These are phyloP conservation scores for Pseudogymnoascus sp. DNA, from an alignment of 2,329 filamentous ascomycete genomes.

Conservation along the genomic window DNA sequence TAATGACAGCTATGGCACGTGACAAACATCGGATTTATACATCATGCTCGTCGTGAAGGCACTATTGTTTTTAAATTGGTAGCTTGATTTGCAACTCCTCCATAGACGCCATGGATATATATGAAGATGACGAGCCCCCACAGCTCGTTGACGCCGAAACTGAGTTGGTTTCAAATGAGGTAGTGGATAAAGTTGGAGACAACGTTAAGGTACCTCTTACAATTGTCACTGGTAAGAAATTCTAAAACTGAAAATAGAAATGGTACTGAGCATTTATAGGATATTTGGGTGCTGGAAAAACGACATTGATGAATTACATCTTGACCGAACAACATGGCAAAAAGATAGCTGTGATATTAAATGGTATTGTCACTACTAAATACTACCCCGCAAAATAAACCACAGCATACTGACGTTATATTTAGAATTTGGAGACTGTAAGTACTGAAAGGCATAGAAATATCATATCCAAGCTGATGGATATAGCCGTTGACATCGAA, in stretches of 20 bases:
- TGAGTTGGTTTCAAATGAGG: constrained; percentile 26
- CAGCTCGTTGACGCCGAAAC: constrained; percentile 47
- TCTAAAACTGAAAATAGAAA: background rate
- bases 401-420: background rate
- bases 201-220: constrained; percentile 70
- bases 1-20: background rate
- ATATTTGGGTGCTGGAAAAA: constrained; percentile 93
- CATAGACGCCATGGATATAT: constrained; percentile 45
- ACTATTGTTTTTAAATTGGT: background rate
- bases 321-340: constrained; percentile 92
- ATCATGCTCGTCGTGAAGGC: background rate
- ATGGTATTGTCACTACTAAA: constrained; percentile 45
- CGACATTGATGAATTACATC: constrained; percentile 91
- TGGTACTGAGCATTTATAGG: constrained; percentile 42
- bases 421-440: constrained; percentile 73
- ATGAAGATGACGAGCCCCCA: constrained; percentile 58
- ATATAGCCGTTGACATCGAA: constrained; percentile 75
- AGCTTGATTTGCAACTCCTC: background rate
- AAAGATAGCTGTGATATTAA: constrained; percentile 96
- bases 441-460: constrained; percentile 27
- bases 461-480: background rate
- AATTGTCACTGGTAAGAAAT: constrained; percentile 62
- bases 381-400: background rate
- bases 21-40: background rate
- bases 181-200: constrained; percentile 40